Base-by-base conservation (phyloP, 306 rosid species). In the Inga oerstediana region DNA sequence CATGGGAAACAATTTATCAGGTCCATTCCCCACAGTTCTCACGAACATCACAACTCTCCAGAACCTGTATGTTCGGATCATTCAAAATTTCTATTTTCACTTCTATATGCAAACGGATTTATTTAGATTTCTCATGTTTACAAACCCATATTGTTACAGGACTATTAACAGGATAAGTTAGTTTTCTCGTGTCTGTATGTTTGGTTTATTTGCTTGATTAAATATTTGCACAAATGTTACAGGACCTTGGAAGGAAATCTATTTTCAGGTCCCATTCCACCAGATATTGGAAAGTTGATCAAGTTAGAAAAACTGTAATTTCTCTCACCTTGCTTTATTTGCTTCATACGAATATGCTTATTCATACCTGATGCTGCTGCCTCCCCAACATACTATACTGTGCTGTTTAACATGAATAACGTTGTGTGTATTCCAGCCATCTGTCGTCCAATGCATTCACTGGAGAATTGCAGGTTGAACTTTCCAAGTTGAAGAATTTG, bases 301-400 rank as follows among this genome's bases (percentile, higher is more conserved):
- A 65, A 15, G 3, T 65, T 65, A 65, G 71, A 65, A 65, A 65
- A 65, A 13, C 71, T 65, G 71, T 65, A 65, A 65, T 65, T 65
- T 65, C 43, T 32, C 8, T 65, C 10, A 7, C 71, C 8, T 65
- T 64, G 11, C 10, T 65, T 32, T 32, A 65, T 6, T 65, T 32
- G 71, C n/a, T 15, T 30, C 15, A 32, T 27, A 2, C 20, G 39
- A 64, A 4, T 30, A 64, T 64, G 37, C 14, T 32, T 19, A 13
- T 64, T 30, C 19, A 64, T 30, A 64, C 14, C 39, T 64, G 70
- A 64, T 64, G 69, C 17, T 64, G 35, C 35, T 13, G 9, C 70
- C 20, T 27, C 70, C 41, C 41, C 30, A 30, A 30, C 20, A 64
- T 64, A 2, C 16, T 30, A 13, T 32, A 32, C 10, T 5, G 11